phyloP scores from a whole-genome alignment of 148 eudicot genomes.

The Cornus florida region DNA sequence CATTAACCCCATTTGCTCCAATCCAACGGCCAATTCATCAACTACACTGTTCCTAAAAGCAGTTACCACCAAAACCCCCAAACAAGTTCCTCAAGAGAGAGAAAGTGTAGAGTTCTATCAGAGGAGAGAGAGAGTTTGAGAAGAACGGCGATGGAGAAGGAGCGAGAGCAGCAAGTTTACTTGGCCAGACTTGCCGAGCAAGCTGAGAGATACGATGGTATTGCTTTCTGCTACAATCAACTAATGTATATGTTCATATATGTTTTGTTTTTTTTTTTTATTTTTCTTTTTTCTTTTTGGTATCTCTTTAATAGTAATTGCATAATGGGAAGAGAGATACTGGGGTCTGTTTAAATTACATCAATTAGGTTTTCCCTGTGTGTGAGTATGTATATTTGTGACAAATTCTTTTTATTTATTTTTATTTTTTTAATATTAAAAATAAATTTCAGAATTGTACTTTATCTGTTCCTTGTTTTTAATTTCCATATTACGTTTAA shows the following conservation, averaged over 20 bases:
- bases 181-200: conserved; percentile 50
- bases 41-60: background rate
- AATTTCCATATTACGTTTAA: background rate
- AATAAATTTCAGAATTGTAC: background rate
- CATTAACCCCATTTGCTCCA: background rate
- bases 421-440: too few relatives aligned
- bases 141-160: conserved; percentile 31
- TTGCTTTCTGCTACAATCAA: background rate
- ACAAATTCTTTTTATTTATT: too few relatives aligned
- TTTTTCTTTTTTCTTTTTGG: background rate
- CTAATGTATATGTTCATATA: background rate
- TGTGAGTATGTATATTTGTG: background rate
- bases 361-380: background rate
- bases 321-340: background rate
- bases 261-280: too few relatives aligned
- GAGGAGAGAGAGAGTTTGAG: background rate
- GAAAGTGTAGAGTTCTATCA: too few relatives aligned
- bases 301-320: too few relatives aligned
- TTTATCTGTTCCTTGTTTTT: too few relatives aligned
- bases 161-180: conserved; percentile 42
- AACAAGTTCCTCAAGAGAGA: background rate
- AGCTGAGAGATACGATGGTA: conserved; percentile 52
- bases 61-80: conserved; percentile 2
- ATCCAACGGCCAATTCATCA: background rate
- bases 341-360: background rate